Percentiles rank a stretch among this genome's conserved stretches.
Conservation (phyloP, 139 green algal genomes). For the Ettlia oleoabundans region DNA sequence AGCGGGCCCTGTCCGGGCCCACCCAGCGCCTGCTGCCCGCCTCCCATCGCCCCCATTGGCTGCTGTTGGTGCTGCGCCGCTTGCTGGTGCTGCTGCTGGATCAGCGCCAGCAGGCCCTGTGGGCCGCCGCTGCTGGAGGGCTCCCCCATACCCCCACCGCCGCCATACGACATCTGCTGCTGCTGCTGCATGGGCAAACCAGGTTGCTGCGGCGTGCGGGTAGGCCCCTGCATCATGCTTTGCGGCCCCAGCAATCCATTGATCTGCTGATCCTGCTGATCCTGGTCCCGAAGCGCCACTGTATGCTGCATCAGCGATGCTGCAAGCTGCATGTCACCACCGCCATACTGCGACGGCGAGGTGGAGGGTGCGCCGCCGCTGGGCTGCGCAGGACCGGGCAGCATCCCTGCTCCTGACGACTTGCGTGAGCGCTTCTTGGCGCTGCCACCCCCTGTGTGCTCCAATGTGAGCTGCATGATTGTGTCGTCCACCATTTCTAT, state of each 20-base stretch:
- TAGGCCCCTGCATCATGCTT: background rate
- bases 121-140: too few species aligned
- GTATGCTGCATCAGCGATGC: background rate
- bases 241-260: background rate
- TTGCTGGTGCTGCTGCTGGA: conserved; percentile 36
- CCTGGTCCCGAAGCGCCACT: background rate
- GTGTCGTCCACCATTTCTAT: conserved; percentile 34
- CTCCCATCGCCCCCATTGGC: background rate
- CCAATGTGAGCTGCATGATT: conserved; percentile 21
- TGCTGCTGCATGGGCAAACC: background rate
- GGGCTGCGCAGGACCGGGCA: too few species aligned
- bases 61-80: conserved; percentile 12
- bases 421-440: background rate
- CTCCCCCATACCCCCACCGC: background rate
- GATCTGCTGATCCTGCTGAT: background rate
- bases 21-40: background rate
- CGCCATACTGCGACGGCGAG: background rate
- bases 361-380: background rate
- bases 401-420: too few species aligned
- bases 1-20: background rate
- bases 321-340: background rate
- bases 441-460: background rate
- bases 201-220: background rate
- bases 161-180: background rate
- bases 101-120: conserved; percentile 11